A percentile compares a stretch with the other conserved stretches of the same genome.
Evolutionary conservation across 2,329 filamentous ascomycete genomes (phyloP).

Genomic region (Cladosporium velox): DNA sequence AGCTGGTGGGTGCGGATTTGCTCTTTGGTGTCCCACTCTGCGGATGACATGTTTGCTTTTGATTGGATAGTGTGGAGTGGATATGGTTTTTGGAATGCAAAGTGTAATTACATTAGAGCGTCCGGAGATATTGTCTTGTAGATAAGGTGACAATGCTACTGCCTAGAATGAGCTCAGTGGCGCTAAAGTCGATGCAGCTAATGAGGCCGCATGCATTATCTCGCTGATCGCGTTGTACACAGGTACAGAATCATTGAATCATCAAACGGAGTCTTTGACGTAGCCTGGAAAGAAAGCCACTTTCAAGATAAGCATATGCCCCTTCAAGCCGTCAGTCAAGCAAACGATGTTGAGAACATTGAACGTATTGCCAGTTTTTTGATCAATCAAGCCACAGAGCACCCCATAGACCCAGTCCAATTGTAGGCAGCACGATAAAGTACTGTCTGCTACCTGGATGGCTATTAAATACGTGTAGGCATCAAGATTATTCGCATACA

Average conservation of each 20-base stretch:
- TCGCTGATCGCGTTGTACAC: neutral
- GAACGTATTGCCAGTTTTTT: neutral
- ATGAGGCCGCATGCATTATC: neutral
- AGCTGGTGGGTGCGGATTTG: constrained; percentile 23
- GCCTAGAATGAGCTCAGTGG: neutral
- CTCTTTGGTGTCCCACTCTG: constrained; percentile 19
- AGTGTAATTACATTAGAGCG: neutral
- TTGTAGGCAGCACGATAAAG: neutral
- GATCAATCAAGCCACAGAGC: neutral
- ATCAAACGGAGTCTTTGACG: neutral
- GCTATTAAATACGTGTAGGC: neutral
- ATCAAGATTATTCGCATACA: neutral
- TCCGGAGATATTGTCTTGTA: neutral
- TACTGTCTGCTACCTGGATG: neutral
- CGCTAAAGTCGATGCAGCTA: neutral
- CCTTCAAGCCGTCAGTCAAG: too few relatives aligned
- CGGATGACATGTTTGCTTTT: neutral
- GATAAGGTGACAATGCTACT: neutral
- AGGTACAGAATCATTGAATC: neutral
- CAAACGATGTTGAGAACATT: too few relatives aligned
- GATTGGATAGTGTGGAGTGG: neutral
- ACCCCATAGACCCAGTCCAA: neutral
- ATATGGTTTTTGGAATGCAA: neutral
- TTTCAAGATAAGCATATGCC: neutral
- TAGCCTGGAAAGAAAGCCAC: neutral